phyloP scores from a whole-genome alignment of 2,329 filamentous ascomycete species.

The Chrysoporthe deuterocubensis region DNA sequence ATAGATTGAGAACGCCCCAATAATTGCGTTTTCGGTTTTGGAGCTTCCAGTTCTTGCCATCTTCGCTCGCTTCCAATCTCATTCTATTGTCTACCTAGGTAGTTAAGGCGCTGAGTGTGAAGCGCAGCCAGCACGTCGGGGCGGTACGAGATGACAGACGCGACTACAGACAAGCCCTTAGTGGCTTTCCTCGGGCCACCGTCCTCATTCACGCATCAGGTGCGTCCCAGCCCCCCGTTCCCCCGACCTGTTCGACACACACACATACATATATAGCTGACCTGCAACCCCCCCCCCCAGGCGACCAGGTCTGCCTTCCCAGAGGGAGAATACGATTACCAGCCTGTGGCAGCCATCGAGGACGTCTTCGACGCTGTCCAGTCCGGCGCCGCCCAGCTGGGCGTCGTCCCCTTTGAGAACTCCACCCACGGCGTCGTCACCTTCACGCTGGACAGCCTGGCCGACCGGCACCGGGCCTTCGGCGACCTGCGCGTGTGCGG shows the following conservation, averaged over 20 bases:
- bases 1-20: background rate
- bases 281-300: constrained; percentile 27
- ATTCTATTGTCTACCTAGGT: background rate
- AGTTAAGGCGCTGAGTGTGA: background rate
- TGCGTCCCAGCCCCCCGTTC: constrained; percentile 19
- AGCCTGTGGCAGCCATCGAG: constrained; percentile 57
- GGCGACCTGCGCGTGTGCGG: constrained; percentile 75
- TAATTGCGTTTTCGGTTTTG: background rate
- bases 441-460: constrained; percentile 86
- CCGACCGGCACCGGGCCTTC: constrained; percentile 69
- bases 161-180: constrained; percentile 12
- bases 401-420: constrained; percentile 95
- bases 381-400: constrained; percentile 64
- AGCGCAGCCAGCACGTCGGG: background rate
- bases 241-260: background rate
- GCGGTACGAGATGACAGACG: background rate
- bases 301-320: constrained; percentile 49
- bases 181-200: constrained; percentile 37
- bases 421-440: constrained; percentile 92
- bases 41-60: background rate
- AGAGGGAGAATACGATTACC: constrained; percentile 50
- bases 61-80: too few relatives aligned
- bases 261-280: background rate
- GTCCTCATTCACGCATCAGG: constrained; percentile 37
- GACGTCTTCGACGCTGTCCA: constrained; percentile 85